A percentile compares a stretch with the other conserved stretches of the same genome.
Evolutionary conservation across 1,284 basidiomycete genomes (phyloP).

Genomic region (Farysia itapuensis): DNA sequence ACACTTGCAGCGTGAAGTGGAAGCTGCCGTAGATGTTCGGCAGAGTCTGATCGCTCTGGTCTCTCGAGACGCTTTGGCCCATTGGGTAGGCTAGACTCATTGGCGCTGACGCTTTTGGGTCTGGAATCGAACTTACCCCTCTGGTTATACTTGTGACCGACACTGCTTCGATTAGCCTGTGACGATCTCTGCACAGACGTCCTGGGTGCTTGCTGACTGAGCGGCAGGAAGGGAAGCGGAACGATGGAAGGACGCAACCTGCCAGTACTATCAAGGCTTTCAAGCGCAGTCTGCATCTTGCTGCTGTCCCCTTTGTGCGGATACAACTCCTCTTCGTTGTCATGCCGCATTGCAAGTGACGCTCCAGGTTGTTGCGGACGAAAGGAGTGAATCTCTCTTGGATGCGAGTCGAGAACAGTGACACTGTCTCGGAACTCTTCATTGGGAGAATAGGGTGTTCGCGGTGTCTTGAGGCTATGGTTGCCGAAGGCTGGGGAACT

Average conservation of each 20-base stretch:
- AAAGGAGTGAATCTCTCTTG: too few relatives aligned
- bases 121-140: constrained; percentile 28
- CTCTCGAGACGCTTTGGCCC: background rate
- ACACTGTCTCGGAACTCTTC: constrained; percentile 37
- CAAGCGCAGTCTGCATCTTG: too few relatives aligned
- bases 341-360: too few relatives aligned
- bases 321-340: too few relatives aligned
- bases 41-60: background rate
- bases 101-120: constrained; percentile 6
- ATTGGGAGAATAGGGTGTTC: constrained; percentile 46
- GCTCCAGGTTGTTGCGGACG: too few relatives aligned
- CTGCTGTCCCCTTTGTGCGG: too few relatives aligned
- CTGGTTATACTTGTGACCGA: constrained; percentile 28
- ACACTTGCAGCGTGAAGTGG: background rate
- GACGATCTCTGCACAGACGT: constrained; percentile 17
- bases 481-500: constrained; percentile 49
- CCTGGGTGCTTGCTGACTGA: constrained; percentile 10
- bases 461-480: constrained; percentile 39
- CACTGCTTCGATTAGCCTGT: constrained; percentile 8
- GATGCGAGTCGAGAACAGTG: constrained; percentile 29
- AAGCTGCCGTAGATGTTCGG: too few relatives aligned
- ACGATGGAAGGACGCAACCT: constrained; percentile 24
- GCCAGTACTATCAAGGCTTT: too few relatives aligned
- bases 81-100: background rate
- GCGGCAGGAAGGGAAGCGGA: constrained; percentile 27